Evolutionary conservation across 768 basidiomycete genomes (phyloP).

Genomic region (Pleurotus cornucopiae): DNA sequence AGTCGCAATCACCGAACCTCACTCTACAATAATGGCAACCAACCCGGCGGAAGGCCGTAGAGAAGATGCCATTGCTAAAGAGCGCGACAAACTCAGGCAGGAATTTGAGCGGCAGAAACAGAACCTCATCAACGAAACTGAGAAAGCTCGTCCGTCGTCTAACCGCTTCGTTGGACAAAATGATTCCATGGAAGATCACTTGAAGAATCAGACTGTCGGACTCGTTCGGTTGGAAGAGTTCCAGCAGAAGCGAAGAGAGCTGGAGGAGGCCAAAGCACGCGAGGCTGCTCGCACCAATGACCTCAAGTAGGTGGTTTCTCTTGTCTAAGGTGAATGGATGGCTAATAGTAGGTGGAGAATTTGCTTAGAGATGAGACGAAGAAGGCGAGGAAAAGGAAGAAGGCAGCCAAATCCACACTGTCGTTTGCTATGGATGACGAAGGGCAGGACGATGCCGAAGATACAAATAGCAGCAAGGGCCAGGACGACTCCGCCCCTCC

Average conservation of each 20-base stretch:
- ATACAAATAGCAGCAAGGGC: slow-evolving; percentile 29
- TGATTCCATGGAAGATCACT: slow-evolving; percentile 90
- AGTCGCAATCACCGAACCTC: no score
- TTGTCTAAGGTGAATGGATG: slow-evolving; percentile 31
- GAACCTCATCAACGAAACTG: slow-evolving; percentile 80
- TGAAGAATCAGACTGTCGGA: slow-evolving; percentile 90
- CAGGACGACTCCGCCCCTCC: slow-evolving; percentile 39
- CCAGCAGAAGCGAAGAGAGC: slow-evolving; percentile 79
- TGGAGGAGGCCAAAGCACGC: slow-evolving; percentile 88
- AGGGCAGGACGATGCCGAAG: slow-evolving; percentile 30
- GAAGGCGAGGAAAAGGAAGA: slow-evolving; percentile 91
- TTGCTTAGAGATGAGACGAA: slow-evolving; percentile 83
- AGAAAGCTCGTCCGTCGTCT: slow-evolving; percentile 83
- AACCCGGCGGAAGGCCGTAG: slow-evolving; percentile 82
- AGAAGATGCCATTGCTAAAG: slow-evolving; percentile 81
- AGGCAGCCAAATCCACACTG: slow-evolving; percentile 79
- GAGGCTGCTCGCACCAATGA: slow-evolving; percentile 84
- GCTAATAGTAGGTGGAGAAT: slow-evolving; percentile 79
- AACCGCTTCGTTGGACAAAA: slow-evolving; percentile 92
- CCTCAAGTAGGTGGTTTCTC: slow-evolving; percentile 69
- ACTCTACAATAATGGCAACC: slow-evolving; percentile 51
- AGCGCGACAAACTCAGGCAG: slow-evolving; percentile 74
- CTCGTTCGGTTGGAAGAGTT: slow-evolving; percentile 91
- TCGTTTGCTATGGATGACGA: slow-evolving; percentile 92
- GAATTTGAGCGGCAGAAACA: slow-evolving; percentile 81